These are phyloP conservation scores for Syzygium jambos DNA, from an alignment of 345 rosid genomes.

Conservation along the genomic window DNA sequence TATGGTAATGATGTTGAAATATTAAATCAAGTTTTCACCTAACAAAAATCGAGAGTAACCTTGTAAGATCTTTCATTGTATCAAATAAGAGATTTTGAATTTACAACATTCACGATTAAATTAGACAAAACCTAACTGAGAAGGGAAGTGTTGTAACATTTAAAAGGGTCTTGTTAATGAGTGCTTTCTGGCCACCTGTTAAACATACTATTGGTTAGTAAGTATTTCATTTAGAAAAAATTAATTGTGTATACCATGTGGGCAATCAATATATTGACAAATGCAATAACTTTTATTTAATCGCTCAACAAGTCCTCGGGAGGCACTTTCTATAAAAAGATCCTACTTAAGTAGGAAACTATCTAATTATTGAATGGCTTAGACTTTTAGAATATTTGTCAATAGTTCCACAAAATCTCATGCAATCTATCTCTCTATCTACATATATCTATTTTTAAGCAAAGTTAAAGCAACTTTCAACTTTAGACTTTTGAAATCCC, in stretches of 20 bases:
- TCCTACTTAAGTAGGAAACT: neutral
- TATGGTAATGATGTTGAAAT: neutral
- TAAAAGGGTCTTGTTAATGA: neutral
- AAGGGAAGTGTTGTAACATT: neutral
- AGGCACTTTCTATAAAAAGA: neutral
- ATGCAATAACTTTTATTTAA: neutral
- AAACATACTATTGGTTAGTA: neutral
- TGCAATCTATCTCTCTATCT: neutral
- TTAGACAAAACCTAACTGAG: neutral
- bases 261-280: neutral
- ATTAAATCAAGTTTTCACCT: neutral
- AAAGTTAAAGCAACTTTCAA: neutral
- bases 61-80: neutral
- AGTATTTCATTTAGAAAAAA: neutral
- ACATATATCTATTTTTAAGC: neutral
- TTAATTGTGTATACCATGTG: neutral
- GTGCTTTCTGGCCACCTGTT: accelerated
- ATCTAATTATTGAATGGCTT: neutral
- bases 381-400: neutral
- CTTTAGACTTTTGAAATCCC: neutral
- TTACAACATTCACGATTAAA: neutral
- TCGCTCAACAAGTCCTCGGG: neutral
- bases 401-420: neutral
- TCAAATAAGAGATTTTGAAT: neutral
- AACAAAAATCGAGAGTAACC: neutral